phyloP scores from a whole-genome alignment of 257 asterid species.

The Eustoma russellianum region DNA sequence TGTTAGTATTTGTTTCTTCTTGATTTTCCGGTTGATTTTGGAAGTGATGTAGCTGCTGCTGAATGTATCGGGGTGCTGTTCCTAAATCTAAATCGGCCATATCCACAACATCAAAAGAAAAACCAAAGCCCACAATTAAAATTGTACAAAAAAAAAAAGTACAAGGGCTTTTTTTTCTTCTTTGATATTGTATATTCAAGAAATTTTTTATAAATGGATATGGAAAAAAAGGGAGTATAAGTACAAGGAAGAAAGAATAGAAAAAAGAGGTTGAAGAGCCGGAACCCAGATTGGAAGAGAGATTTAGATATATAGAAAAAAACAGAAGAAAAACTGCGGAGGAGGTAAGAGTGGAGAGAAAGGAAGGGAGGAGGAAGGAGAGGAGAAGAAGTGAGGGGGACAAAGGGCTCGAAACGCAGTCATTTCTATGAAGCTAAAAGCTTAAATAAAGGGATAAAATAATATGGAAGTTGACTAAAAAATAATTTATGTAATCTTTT shows the following conservation, averaged over 20 bases:
- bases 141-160: conserved; percentile 9
- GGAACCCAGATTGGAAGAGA: conserved; percentile 14
- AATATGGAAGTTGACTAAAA: too few relatives aligned
- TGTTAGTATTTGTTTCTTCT: conserved; percentile 20
- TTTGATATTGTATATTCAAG: conserved; percentile 2
- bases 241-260: background rate
- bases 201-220: background rate
- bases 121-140: background rate
- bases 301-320: conserved; percentile 11
- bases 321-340: background rate
- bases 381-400: conserved; percentile 3
- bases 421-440: conserved; percentile 5
- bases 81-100: conserved; percentile 82
- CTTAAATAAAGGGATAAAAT: too few relatives aligned
- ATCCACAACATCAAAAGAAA: background rate
- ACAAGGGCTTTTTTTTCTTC: background rate
- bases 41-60: conserved; percentile 40
- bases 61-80: conserved; percentile 48
- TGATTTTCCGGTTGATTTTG: conserved; percentile 34
- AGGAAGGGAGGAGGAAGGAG: conserved; percentile 10
- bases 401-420: conserved; percentile 1
- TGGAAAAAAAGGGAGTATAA: background rate
- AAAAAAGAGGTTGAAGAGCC: conserved; percentile 6
- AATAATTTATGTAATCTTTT: too few relatives aligned
- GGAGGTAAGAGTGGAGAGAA: conserved; percentile 17